These are phyloP conservation scores for Herpetospermum pedunculosum DNA, from an alignment of 306 rosid species.

Conservation along the genomic window DNA sequence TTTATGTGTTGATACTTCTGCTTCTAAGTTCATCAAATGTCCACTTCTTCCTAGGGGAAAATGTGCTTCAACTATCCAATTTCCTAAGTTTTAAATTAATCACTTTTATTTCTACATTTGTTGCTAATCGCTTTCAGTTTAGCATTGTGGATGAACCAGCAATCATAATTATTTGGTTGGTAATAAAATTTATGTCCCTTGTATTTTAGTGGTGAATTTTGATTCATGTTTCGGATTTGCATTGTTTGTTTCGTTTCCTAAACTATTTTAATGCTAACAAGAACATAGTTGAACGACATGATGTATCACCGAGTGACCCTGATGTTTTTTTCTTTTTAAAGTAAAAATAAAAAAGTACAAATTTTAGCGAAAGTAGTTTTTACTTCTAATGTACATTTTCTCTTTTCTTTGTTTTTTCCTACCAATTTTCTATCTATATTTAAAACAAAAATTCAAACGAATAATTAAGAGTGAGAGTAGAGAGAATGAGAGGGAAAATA, in stretches of 20 bases:
- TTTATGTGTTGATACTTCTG: conserved; percentile 61
- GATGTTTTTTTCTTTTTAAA: too few relatives aligned
- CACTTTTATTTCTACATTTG: not conserved
- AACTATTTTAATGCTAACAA: not conserved
- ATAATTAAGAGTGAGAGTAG: too few relatives aligned
- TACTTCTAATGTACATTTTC: too few relatives aligned
- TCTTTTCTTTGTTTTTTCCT: too few relatives aligned
- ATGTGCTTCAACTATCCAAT: conserved; percentile 39
- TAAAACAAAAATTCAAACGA: too few relatives aligned
- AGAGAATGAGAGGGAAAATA: too few relatives aligned
- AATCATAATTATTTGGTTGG: not conserved
- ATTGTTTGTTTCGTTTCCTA: not conserved
- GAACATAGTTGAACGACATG: too few relatives aligned
- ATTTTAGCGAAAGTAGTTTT: too few relatives aligned
- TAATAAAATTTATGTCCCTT: not conserved
- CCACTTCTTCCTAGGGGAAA: conserved; percentile 35
- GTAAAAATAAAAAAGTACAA: too few relatives aligned
- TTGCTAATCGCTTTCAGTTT: too few relatives aligned
- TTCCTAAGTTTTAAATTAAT: conserved; percentile 25
- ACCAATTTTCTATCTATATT: too few relatives aligned
- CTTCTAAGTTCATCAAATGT: conserved; percentile 38
- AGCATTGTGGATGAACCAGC: not conserved
- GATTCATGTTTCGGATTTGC: not conserved
- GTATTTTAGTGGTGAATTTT: not conserved
- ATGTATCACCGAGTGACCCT: too few relatives aligned